Base-by-base conservation (phyloP, 2,329 filamentous ascomycete genomes). In the Fusarium guadeloupense region DNA sequence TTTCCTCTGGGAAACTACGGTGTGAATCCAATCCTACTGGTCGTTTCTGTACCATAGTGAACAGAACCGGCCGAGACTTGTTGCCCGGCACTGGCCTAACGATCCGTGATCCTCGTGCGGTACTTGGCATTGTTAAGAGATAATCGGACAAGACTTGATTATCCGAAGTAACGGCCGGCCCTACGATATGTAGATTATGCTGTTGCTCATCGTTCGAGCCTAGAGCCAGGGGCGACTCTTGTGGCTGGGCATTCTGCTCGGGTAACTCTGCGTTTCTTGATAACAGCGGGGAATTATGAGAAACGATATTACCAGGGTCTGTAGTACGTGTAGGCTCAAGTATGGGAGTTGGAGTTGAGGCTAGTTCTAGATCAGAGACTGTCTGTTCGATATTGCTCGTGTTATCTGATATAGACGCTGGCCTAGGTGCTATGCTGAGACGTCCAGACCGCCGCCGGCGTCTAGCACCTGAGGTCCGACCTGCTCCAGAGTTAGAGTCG, bases 91-190 rank as follows among this genome's bases (percentile, higher is more conserved):
- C 70, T 2, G 72, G 74, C 9, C 72, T 67, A 7, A 73, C 66
- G 54, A 72, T 71, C 21, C 68, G 69, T 3, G 70, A 74, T 13
- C 63, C 69, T 21, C 70, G 62, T 2, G 68, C 66, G 5, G 70
- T 66, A 9, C 68, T 74, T 1, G 67, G 71, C 25, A 76, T 72
- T 6, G 69, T 67, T 6, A 74, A 74, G 54, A 87, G 79, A 52
- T 85, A 86, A 45, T 84, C 81, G n/a, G 85, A 82, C 39, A 88
- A 76, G 10, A 88, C 79, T 47, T 87, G 84, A 2, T 82, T 85
- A 72, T 88, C 85, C 42, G 82, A 82, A 6, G 83, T 85, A 6
- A 83, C 79, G 6, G 84, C 83, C 0, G 85, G 85, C 0, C 85
- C 84, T 45, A 88, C 80, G 54, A 88, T 86, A 62, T 86, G 82